A percentile compares a stretch with the other conserved stretches of the same genome.
phyloP scores from a whole-genome alignment of 305 asterid species.

The Caryopteris hybrid region DNA sequence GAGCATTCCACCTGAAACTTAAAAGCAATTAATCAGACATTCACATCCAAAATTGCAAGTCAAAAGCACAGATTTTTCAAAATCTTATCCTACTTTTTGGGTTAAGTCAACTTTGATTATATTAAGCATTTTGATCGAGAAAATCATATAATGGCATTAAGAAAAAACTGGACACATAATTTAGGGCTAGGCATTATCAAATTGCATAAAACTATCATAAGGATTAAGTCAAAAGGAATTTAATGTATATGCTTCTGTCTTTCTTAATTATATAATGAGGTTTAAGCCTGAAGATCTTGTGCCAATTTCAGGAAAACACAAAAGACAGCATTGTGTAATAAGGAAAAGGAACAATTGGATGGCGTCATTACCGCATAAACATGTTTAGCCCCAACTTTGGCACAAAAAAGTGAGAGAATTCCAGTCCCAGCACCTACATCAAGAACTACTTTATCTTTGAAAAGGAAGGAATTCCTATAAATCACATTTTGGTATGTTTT shows the following conservation, averaged over 20 bases:
- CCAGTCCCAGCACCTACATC: constrained; percentile 99
- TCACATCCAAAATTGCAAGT: neutral
- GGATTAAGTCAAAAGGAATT: neutral
- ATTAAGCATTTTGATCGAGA: neutral
- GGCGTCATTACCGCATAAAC: constrained; percentile 64
- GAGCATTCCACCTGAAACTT: constrained; percentile 89
- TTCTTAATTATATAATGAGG: neutral
- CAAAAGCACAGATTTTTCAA: neutral
- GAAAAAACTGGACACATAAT: neutral
- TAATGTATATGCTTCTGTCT: neutral
- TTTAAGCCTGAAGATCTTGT: neutral
- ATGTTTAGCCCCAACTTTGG: constrained; percentile 95
- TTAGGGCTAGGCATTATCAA: neutral
- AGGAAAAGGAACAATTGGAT: neutral
- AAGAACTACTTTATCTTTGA: constrained; percentile 91
- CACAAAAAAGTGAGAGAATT: constrained; percentile 96
- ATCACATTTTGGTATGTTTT: constrained; percentile 89
- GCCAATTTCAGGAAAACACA: neutral
- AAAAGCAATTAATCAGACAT: constrained; percentile 2
- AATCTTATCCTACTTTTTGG: neutral
- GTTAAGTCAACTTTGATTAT: neutral
- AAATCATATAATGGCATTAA: neutral
- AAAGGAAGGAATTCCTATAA: constrained; percentile 74
- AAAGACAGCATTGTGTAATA: constrained; percentile 18
- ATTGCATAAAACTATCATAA: neutral